These are phyloP conservation scores for Populus pruinosa DNA, from an alignment of 345 rosid species.

Conservation along the genomic window DNA sequence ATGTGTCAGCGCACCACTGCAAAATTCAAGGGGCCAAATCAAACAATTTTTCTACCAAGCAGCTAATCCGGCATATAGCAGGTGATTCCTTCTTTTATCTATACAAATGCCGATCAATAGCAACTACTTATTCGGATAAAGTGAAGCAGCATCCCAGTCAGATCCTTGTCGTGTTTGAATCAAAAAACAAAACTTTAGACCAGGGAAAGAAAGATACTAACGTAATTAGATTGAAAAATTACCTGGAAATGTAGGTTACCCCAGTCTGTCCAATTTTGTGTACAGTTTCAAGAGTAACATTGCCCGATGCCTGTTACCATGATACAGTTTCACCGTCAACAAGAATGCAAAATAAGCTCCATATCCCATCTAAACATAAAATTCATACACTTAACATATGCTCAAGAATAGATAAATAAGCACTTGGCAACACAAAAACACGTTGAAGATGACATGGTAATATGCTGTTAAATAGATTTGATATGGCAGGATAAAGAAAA, in stretches of 20 bases:
- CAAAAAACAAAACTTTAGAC: not conserved
- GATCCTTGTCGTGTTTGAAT: not conserved
- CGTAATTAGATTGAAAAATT: conserved; percentile 6
- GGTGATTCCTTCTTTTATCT: not conserved
- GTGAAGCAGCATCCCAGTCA: not conserved
- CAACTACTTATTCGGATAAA: not conserved
- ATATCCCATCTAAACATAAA: not conserved
- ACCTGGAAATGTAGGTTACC: conserved; percentile 92
- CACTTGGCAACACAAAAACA: not conserved
- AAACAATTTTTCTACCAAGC: not conserved
- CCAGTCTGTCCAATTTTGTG: conserved; percentile 93
- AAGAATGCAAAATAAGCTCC: conserved; percentile 3
- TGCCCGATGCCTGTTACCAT: conserved; percentile 78
- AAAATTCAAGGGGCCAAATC: conserved; percentile 11
- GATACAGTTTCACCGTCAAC: conserved; percentile 12
- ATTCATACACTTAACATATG: not conserved
- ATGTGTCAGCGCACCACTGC: conserved; percentile 91
- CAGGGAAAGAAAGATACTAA: not conserved
- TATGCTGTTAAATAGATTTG: not conserved
- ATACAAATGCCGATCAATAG: not conserved
- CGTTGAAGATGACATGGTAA: not conserved
- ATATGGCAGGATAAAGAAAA: not conserved
- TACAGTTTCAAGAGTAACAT: conserved; percentile 84
- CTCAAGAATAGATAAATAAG: not conserved
- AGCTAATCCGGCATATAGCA: no score